These are phyloP conservation scores for Geotrichum phurueaensis DNA, from an alignment of 1,139 yeast genomes.

Conservation along the genomic window DNA sequence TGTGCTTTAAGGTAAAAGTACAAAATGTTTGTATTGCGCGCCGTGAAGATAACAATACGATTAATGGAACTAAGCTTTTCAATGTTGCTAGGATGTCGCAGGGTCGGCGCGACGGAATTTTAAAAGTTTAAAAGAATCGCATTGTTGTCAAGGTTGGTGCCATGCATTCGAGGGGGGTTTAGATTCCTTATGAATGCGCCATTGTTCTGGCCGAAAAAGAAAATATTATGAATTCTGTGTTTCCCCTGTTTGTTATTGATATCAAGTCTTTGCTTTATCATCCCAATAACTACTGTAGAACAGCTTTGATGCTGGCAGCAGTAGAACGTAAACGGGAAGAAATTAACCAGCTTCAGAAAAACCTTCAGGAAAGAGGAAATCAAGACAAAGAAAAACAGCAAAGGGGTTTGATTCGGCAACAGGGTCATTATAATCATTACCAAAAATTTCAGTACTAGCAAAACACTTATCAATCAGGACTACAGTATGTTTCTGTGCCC, in stretches of 20 bases:
- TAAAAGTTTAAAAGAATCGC: conserved; percentile 76
- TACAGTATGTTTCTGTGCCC: neutral
- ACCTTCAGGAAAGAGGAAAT: conserved; percentile 14
- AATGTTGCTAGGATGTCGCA: conserved; percentile 91
- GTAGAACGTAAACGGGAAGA: conserved; percentile 19
- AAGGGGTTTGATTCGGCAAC: conserved; percentile 14
- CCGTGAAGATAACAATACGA: conserved; percentile 85
- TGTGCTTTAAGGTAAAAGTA: conserved; percentile 91
- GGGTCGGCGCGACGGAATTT: conserved; percentile 90
- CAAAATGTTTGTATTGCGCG: conserved; percentile 83
- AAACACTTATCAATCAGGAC: neutral
- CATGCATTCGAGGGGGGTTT: conserved; percentile 92
- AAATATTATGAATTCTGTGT: conserved; percentile 70
- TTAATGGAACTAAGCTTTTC: conserved; percentile 84
- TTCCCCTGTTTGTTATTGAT: conserved; percentile 82
- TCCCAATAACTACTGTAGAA: conserved; percentile 19
- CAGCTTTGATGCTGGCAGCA: conserved; percentile 21
- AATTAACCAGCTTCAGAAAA: conserved; percentile 17
- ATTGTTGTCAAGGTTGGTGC: conserved; percentile 92
- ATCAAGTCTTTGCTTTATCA: conserved; percentile 43
- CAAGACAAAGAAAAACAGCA: conserved; percentile 17
- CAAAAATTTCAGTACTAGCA: neutral
- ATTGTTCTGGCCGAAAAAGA: conserved; percentile 80
- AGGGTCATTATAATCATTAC: conserved; percentile 9
- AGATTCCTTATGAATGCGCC: conserved; percentile 94